Evolutionary conservation across 805 yeast genomes (phyloP).

Genomic region (Yamadazyma takamatsuzukensis): DNA sequence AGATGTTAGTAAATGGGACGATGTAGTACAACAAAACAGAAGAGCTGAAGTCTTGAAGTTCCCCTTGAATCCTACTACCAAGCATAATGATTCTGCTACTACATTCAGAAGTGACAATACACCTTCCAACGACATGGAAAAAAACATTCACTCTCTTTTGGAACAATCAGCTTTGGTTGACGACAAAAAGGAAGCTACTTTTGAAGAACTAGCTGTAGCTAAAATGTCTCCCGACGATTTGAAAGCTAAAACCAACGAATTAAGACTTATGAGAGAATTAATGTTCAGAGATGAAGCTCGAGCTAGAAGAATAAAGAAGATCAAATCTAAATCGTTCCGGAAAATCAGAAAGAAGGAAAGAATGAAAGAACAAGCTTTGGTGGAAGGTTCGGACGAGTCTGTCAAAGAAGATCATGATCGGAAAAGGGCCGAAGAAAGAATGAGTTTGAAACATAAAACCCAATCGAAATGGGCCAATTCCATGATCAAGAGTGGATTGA

Average conservation of each 20-base stretch:
- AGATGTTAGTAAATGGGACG: slow-evolving; percentile 87
- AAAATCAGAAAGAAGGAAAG: slow-evolving; percentile 84
- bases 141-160: slow-evolving; percentile 57
- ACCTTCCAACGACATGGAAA: slow-evolving; percentile 61
- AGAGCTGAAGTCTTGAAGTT: slow-evolving; percentile 82
- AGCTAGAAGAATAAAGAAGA: slow-evolving; percentile 88
- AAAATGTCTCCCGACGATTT: slow-evolving; percentile 78
- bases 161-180: slow-evolving; percentile 64
- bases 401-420: slow-evolving; percentile 62
- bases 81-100: slow-evolving; percentile 45
- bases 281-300: slow-evolving; percentile 94
- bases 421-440: slow-evolving; percentile 85
- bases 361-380: slow-evolving; percentile 61
- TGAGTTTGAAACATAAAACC: slow-evolving; percentile 86
- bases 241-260: slow-evolving; percentile 69
- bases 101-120: slow-evolving; percentile 46
- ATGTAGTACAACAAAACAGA: slow-evolving; percentile 71
- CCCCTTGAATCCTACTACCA: slow-evolving; percentile 55
- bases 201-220: slow-evolving; percentile 83
- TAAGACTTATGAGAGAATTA: slow-evolving; percentile 88
- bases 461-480: slow-evolving; percentile 87
- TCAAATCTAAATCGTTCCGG: slow-evolving; percentile 86
- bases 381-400: slow-evolving; percentile 55
- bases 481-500: slow-evolving; percentile 84
- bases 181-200: slow-evolving; percentile 73